Evolutionary conservation across 202 grass and related monocot genomes (phyloP).

Genomic region (Panicum virgatum): DNA sequence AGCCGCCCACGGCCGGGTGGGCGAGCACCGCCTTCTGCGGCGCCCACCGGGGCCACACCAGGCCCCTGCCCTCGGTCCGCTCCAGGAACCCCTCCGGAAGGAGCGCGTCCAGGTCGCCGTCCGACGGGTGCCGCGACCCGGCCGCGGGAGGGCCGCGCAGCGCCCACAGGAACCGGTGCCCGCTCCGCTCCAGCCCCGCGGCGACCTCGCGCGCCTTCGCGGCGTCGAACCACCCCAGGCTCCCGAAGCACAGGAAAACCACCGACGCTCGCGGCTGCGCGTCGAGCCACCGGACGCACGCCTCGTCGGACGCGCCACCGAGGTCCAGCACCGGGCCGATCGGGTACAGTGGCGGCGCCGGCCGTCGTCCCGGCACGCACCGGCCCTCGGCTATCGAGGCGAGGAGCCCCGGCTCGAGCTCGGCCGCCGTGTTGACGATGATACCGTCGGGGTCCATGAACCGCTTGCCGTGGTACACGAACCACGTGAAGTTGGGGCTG

Average conservation of each 20-base stretch:
- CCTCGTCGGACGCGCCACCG: not conserved
- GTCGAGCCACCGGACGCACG: slow-evolving; percentile 67
- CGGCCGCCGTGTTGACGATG: slow-evolving; percentile 49
- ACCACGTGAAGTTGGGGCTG: slow-evolving; percentile 37
- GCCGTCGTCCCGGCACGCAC: slow-evolving; percentile 25
- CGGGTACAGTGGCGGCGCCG: slow-evolving; percentile 40
- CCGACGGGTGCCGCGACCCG: slow-evolving; percentile 36
- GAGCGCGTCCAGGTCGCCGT: slow-evolving; percentile 38
- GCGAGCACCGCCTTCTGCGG: slow-evolving; percentile 51
- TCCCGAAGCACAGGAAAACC: slow-evolving; percentile 78
- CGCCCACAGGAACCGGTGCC: slow-evolving; percentile 57
- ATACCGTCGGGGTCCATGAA: slow-evolving; percentile 57
- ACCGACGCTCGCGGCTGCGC: slow-evolving; percentile 60
- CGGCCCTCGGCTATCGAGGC: slow-evolving; percentile 33
- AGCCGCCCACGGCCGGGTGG: slow-evolving; percentile 52
- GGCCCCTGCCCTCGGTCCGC: slow-evolving; percentile 39
- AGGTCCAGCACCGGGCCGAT: slow-evolving; percentile 52
- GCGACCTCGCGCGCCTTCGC: slow-evolving; percentile 44
- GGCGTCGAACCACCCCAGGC: slow-evolving; percentile 55
- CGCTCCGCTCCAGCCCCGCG: slow-evolving; percentile 41
- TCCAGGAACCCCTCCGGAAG: slow-evolving; percentile 61
- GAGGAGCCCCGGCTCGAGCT: slow-evolving; percentile 39
- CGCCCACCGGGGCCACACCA: slow-evolving; percentile 55
- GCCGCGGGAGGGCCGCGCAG: slow-evolving; percentile 4
- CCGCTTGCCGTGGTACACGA: slow-evolving; percentile 45